These are phyloP conservation scores for Fusarium nisikadoi DNA, from an alignment of 2,329 filamentous ascomycete genomes.

Conservation along the genomic window DNA sequence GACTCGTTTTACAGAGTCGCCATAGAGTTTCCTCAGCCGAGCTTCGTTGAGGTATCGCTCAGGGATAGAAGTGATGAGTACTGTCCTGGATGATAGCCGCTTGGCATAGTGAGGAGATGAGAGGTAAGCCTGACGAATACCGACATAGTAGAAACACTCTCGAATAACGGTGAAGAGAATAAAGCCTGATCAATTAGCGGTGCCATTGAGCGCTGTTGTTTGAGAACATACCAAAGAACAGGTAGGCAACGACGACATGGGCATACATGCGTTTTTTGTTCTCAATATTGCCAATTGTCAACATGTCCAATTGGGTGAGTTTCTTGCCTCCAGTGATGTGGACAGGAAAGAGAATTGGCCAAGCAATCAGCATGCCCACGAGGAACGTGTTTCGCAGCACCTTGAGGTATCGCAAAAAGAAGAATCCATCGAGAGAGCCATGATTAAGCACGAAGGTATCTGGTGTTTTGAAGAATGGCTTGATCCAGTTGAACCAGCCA, in stretches of 20 bases:
- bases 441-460: constrained; percentile 89
- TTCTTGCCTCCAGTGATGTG: constrained; percentile 82
- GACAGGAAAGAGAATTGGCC: constrained; percentile 86
- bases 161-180: constrained; percentile 88
- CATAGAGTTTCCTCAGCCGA: constrained; percentile 84
- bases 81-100: constrained; percentile 88
- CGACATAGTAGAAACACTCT: constrained; percentile 92
- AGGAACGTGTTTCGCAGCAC: constrained; percentile 85
- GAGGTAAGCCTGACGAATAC: constrained; percentile 90
- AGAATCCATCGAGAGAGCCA: constrained; percentile 90
- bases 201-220: no score
- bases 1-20: constrained; percentile 80
- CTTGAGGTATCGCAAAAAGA: constrained; percentile 79
- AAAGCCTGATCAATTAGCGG: constrained; percentile 66
- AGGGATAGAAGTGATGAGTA: constrained; percentile 89
- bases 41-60: constrained; percentile 78
- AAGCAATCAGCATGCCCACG: constrained; percentile 84
- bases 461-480: constrained; percentile 71
- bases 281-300: constrained; percentile 82
- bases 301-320: constrained; percentile 74
- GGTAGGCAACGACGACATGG: constrained; percentile 81
- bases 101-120: constrained; percentile 85
- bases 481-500: constrained; percentile 75
- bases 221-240: constrained; percentile 67
- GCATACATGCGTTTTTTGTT: constrained; percentile 76